Base-by-base conservation (phyloP, 345 rosid species). In the Cardamine resedifolia region DNA sequence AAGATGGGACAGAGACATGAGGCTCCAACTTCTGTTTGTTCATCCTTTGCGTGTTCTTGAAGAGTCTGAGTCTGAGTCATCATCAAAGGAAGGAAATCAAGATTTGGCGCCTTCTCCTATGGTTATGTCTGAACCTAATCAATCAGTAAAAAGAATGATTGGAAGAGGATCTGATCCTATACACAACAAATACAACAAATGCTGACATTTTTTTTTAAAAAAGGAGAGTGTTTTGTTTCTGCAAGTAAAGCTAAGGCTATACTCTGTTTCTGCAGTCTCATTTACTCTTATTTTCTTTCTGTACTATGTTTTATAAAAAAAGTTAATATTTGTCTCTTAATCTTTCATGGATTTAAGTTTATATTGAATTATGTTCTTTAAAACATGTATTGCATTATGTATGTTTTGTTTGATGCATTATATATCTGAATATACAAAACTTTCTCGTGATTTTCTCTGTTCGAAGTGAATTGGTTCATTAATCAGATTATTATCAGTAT, bases 161-260 rank as follows among this genome's bases (percentile, higher is more conserved):
- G 72, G 81, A 47, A 84, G 68, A 81, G 98, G 98, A 67, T 88
- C 98, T 0, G 90, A 92, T 77, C 98, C 98, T 44, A 92, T 92
- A 67, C 97, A 87, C 83, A 91, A 91, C 85, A 85, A 73, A 76
- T 81, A 86, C 83, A 91, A 91, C 85, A 85, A 73, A 78, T 82
- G 88, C 72, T 88, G 80, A 83, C 71, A 62, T 24, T 43, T 2
- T 43, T 10, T 5, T 50, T 21, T n/a, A 52, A 18, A 10, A 31
- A 33, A 43, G 1, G 52, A 52, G 41, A 36, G 20, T 38, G 61
- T 49, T 60, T 66, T 67, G 55, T 68, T 74, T 34, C 50, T 65
- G 20, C 26, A 10, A 30, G 38, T 53, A 21, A 73, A 44, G 21
- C 41, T 73, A 30, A 64, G 58, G 38, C 65, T 47, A 57, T 9